Evolutionary conservation across 1,284 basidiomycete species (phyloP).

Genomic region (Pascua sp.): DNA sequence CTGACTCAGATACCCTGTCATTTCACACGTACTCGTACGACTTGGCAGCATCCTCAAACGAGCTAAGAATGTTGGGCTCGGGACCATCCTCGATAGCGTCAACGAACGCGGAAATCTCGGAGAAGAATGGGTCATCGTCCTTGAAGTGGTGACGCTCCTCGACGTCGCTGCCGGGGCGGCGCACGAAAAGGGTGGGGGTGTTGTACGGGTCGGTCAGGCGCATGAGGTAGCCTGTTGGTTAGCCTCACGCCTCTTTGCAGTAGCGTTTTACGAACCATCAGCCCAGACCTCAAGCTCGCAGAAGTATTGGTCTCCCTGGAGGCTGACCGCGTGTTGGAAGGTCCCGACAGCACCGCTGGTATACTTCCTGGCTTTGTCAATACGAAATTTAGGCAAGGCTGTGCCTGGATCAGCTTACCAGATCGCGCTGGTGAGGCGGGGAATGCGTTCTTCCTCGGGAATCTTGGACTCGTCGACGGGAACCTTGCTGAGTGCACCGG

Average conservation of each 20-base stretch:
- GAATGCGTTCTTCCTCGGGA: constrained; percentile 47
- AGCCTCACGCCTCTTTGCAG: not conserved
- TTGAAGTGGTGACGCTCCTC: constrained; percentile 69
- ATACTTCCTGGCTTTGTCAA: constrained; percentile 61
- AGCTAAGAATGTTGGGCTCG: constrained; percentile 44
- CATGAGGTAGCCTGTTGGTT: constrained; percentile 25
- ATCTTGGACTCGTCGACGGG: constrained; percentile 51
- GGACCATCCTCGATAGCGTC: constrained; percentile 65
- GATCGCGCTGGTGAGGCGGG: constrained; percentile 46
- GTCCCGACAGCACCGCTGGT: constrained; percentile 87
- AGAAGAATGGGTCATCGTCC: constrained; percentile 89
- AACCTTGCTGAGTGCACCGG: constrained; percentile 79
- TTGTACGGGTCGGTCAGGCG: constrained; percentile 79
- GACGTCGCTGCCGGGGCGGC: constrained; percentile 76
- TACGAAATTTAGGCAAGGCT: not conserved
- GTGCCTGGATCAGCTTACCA: constrained; percentile 19
- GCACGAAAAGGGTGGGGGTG: constrained; percentile 73
- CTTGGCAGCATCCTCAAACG: constrained; percentile 69
- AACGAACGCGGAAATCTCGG: constrained; percentile 78
- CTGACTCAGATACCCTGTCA: not conserved
- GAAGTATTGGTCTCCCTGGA: constrained; percentile 86
- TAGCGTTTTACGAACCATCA: constrained; percentile 55
- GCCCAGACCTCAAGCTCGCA: constrained; percentile 89
- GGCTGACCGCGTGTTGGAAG: constrained; percentile 79
- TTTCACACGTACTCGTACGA: constrained; percentile 64